Evolutionary conservation across 192 early-diverging fungal genomes (phyloP), one percentile per base, ranked within the genome.

Genomic region (Gaertneriomyces sp.): DNA sequence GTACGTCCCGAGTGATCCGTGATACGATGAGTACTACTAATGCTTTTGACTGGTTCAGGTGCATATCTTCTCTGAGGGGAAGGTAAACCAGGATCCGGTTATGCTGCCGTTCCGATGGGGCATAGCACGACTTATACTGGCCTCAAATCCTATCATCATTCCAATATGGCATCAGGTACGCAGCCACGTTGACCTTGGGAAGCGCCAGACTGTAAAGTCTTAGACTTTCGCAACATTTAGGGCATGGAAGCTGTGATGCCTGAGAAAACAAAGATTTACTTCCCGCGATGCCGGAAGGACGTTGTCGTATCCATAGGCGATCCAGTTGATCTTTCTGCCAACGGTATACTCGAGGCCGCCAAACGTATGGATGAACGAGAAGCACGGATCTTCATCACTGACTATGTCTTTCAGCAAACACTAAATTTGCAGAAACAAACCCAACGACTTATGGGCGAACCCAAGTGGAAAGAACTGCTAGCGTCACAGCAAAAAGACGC

Each of bases 11-110:
- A 42, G 47, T 45, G 7, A 38, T 33, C 14, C 14, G 33, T 58
- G 42, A 16, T 38, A 1, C 1, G 54, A n/a, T 56, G 54, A 38
- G 10, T 4, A 20, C 38, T 17, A 2, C 47, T 50, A 2, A 50
- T 2, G 0, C 25, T 33, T 33, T 33, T 50, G 47, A 50, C 5
- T 57, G 0, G n/a, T 57, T 17, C 42, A 68, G 62, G 41, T 95
- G 43, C 93, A 96, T 54, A 77, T 96, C n/a, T 96, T 92, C 61
- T 89, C 93, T 5, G 93, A 96, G 65, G 90, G 81, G 41, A 43
- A 42, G 33, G 57, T 74, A 20, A 58, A 73, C 40, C 77, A 73
- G 8, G 61, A 71, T 4, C 64, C 74, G 5, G 47, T 38, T 5
- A 53, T 90, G 58, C 71, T 85, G 46, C 81, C 79, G 42, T 91